Base-by-base conservation (phyloP, 495 filamentous ascomycete genomes). In the Penicillium desertorum region DNA sequence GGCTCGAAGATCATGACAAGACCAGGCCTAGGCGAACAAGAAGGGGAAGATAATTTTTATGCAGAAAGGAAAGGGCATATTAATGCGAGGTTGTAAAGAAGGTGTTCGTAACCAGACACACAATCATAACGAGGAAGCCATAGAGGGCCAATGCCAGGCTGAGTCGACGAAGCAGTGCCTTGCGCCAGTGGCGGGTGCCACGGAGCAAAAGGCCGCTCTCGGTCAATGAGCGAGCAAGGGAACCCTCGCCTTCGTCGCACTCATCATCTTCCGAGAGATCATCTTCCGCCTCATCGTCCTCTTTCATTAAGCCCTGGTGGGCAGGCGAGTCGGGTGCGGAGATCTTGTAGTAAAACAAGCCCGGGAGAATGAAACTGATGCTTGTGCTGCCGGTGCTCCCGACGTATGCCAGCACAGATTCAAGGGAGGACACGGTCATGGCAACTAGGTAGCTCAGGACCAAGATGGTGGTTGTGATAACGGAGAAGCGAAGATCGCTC, bases 291-390 rank as follows among this genome's bases (percentile, higher is more conserved):
- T 91, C 87, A 57, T 97, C 92, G 64, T 97, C 91, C 64, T 94
- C 91, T 70, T 96, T 96, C 62, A 90, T 79, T 17, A 96, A 73
- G 10, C 88, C 85, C 62, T 92, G 90, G 62, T 96, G 92, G 45
- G 91, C 79, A 53, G 87, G 81, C 9, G 89, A 90, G 42, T 96
- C 86, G 0, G 95, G 95, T 12, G 86, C 83, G 0, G 88, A 91
- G 54, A 98, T 97, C 74, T 97, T 97, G 79, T 97, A 98, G 77
- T 97, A 98, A 71, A 98, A 98, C 14, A 98, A 68, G 0, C 94
- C 94, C 0, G 94, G 95, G 0, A 98, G 79, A 60, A 98, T 98
- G 70, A 98, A 98, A 60, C 89, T 94, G 62, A 98, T 98, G 62
- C 87, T 87, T 0, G 94, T 98, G 55, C 87, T 91, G 23, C 94